A percentile compares a stretch with the other conserved stretches of the same genome.
These are phyloP conservation scores for Spatholobus suberectus DNA, from an alignment of 306 rosid genomes.

Conservation along the genomic window DNA sequence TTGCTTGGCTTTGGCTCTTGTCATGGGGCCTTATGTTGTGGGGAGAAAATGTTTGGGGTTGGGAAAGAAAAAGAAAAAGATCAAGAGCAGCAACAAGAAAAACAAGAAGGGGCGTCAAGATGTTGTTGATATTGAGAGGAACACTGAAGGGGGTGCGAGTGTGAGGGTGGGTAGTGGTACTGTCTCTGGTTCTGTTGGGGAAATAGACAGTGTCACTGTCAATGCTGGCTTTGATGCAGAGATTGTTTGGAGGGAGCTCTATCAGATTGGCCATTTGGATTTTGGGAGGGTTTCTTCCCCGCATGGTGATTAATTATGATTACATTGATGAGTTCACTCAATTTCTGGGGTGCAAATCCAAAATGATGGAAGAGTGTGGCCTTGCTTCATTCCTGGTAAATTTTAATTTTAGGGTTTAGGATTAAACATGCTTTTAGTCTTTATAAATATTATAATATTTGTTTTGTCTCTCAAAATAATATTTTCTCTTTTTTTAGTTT, in stretches of 20 bases:
- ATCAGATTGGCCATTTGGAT: constrained; percentile 81
- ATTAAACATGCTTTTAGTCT: background rate
- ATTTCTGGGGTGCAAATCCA: background rate
- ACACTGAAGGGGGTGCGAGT: background rate
- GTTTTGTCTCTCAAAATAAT: background rate
- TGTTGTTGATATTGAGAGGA: constrained; percentile 31
- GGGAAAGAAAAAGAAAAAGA: constrained; percentile 38
- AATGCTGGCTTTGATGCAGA: constrained; percentile 71
- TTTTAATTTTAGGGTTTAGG: background rate
- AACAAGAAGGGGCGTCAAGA: background rate
- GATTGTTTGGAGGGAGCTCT: constrained; percentile 73
- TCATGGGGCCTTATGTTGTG: constrained; percentile 67
- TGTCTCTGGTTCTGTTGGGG: constrained; percentile 16
- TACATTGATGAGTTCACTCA: no score
- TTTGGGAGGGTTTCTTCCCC: constrained; percentile 78
- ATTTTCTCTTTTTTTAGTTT: background rate
- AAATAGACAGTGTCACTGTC: constrained; percentile 35
- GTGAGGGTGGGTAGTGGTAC: background rate
- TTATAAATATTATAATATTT: background rate
- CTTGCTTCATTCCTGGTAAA: background rate
- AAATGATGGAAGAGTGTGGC: background rate
- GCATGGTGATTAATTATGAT: constrained; percentile 12
- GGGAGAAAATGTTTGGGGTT: constrained; percentile 64
- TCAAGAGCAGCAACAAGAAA: background rate
- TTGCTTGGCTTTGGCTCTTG: constrained; percentile 60